Percentiles rank a stretch among this genome's conserved stretches.
phyloP scores from a whole-genome alignment of 1,139 yeast species.

The Yamadazyma jaroonii region DNA sequence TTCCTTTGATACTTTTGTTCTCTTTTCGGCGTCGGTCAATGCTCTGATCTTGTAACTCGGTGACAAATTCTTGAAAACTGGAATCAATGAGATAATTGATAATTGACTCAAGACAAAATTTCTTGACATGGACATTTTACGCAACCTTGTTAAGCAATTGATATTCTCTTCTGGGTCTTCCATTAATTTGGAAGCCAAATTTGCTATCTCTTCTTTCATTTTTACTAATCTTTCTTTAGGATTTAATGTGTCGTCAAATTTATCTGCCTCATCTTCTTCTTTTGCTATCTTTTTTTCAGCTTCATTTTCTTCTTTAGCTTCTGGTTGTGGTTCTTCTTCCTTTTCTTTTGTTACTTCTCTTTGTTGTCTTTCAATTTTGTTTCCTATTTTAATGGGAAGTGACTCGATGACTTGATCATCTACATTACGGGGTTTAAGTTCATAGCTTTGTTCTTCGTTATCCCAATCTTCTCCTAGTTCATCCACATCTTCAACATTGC shows the following conservation, averaged over 20 bases:
- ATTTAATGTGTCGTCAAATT: conserved; percentile 47
- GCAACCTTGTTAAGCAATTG: conserved; percentile 60
- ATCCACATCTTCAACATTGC: conserved; percentile 16
- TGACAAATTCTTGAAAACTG: conserved; percentile 79
- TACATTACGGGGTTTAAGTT: conserved; percentile 50
- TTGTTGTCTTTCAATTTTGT: conserved; percentile 64
- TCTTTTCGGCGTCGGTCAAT: conserved; percentile 73
- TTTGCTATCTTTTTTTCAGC: conserved; percentile 15
- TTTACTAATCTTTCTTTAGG: conserved; percentile 57
- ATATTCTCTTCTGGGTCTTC: conserved; percentile 92
- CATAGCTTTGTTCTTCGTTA: conserved; percentile 71
- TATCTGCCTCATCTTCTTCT: conserved; percentile 31
- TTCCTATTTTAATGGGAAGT: conserved; percentile 79
- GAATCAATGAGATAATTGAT: conserved; percentile 74
- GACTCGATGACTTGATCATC: conserved; percentile 55
- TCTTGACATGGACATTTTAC: conserved; percentile 68
- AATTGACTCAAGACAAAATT: conserved; percentile 70
- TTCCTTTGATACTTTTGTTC: conserved; percentile 80
- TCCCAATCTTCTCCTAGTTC: conserved; percentile 34
- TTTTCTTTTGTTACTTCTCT: conserved; percentile 30
- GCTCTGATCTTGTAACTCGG: conserved; percentile 89
- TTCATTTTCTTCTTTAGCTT: conserved; percentile 34
- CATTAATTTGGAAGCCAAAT: conserved; percentile 68
- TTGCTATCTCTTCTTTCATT: conserved; percentile 83
- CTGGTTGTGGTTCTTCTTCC: conserved; percentile 30